These are phyloP conservation scores for Lepidopterella palustris DNA, from an alignment of 495 filamentous ascomycete species.

Conservation along the genomic window DNA sequence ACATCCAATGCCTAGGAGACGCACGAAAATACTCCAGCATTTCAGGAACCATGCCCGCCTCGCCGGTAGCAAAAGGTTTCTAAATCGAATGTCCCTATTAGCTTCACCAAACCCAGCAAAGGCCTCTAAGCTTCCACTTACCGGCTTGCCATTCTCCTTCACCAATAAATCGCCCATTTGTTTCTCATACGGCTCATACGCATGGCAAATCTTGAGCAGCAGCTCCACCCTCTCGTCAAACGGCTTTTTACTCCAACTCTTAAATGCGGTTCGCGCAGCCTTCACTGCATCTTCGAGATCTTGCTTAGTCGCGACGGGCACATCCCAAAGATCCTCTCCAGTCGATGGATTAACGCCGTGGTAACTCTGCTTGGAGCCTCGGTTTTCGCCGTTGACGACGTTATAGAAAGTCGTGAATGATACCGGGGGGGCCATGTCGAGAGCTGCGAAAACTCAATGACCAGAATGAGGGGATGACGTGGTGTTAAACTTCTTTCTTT, in stretches of 20 bases:
- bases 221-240: slow-evolving; percentile 49
- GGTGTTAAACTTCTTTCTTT: too few relatives aligned
- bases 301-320: slow-evolving; percentile 46
- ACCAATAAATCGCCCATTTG: slow-evolving; percentile 46
- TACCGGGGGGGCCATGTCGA: background rate
- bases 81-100: slow-evolving; percentile 1
- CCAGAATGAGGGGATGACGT: too few relatives aligned
- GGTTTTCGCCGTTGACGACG: slow-evolving; percentile 42
- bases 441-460: background rate
- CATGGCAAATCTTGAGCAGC: slow-evolving; percentile 48
- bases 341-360: slow-evolving; percentile 49
- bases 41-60: slow-evolving; percentile 13
- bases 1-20: background rate
- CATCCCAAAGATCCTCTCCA: slow-evolving; percentile 45
- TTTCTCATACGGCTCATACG: slow-evolving; percentile 39
- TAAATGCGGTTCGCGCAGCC: slow-evolving; percentile 45
- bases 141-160: slow-evolving; percentile 54
- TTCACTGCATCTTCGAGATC: slow-evolving; percentile 52
- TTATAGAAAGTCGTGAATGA: slow-evolving; percentile 42
- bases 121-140: slow-evolving; percentile 9
- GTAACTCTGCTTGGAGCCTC: slow-evolving; percentile 31
- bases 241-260: slow-evolving; percentile 45
- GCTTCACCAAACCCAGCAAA: background rate
- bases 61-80: slow-evolving; percentile 19
- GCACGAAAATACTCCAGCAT: slow-evolving; percentile 22